Base-by-base conservation (phyloP, 1,284 basidiomycete species). In the Austroboletus niveus region DNA sequence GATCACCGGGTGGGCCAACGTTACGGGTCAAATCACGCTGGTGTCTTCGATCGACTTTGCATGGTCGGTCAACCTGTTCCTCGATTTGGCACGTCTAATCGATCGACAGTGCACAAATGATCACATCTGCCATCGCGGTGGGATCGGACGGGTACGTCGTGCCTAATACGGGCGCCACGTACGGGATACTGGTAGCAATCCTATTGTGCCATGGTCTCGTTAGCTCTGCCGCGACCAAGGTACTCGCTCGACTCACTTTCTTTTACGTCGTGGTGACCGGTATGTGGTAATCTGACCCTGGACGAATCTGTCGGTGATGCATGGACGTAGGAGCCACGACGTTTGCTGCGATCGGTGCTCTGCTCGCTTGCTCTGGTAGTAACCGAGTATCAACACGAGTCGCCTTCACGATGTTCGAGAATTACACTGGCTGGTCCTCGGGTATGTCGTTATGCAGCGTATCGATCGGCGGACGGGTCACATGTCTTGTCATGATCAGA, bases 11-110 rank as follows among this genome's bases (percentile, higher is more conserved):
- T 84, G 82, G 82, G 80, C 80, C 8, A 84, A 82, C 55, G 72
- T 82, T 40, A 80, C 77, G 3, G 78, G 80, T n/a, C 80, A 81
- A 62, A 68, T 81, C 12, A 77, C 84, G 1, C 75, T 87, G 9
- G 82, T 88, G 32, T 86, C 82, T 59, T 87, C 84, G 6, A 88
- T 89, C 49, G 86, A 88, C 62, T 89, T 82, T 55, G 86, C 85
- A 17, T 84, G 84, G 78, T 77, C 44, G 20, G 74, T 62, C 31
- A 14, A 24, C 22, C 5, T 3, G 22, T 24, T 24, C 22, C 22
- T 24, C 22, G 22, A 24, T 24, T 5, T 24, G 22, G 22, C 22
- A 24, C 22, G 3, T 24, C 22, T 24, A 24, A 24, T 24, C 22
- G 22, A 24, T 24, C 22, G 22, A 24, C 22, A 79, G 76, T 41